phyloP scores from a whole-genome alignment of 768 basidiomycete species.

The Porpolomopsis calyptriformis region DNA sequence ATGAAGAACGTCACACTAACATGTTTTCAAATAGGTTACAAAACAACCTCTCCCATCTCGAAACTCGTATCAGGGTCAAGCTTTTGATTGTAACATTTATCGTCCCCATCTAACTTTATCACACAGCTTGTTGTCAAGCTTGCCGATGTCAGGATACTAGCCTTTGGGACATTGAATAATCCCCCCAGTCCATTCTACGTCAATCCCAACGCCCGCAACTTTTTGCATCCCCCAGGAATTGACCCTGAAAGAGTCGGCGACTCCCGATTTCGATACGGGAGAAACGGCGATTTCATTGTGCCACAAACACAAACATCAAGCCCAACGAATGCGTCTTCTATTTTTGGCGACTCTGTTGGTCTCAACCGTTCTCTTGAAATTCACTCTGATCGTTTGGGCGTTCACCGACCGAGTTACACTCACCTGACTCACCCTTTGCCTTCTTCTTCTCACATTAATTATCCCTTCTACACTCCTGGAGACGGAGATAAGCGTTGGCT shows the following conservation, averaged over 20 bases:
- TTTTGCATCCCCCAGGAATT: slow-evolving; percentile 64
- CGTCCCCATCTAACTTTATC: slow-evolving; percentile 7
- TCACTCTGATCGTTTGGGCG: too few species aligned
- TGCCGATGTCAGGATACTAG: slow-evolving; percentile 62
- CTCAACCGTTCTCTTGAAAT: too few species aligned
- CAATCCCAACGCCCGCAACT: slow-evolving; percentile 57
- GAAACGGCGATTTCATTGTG: neutral
- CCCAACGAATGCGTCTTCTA: neutral
- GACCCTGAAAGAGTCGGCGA: slow-evolving; percentile 18
- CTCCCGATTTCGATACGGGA: neutral
- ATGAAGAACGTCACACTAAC: neutral
- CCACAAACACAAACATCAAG: neutral
- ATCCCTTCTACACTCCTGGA: slow-evolving; percentile 66
- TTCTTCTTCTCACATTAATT: slow-evolving; percentile 41
- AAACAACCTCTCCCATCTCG: slow-evolving; percentile 55
- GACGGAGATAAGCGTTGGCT: slow-evolving; percentile 60
- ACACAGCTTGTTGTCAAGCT: slow-evolving; percentile 57
- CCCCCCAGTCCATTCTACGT: slow-evolving; percentile 46
- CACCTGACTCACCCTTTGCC: slow-evolving; percentile 50
- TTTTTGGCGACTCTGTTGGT: too few species aligned
- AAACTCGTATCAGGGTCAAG: slow-evolving; percentile 56
- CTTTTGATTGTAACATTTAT: slow-evolving; percentile 36
- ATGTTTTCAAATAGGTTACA: slow-evolving; percentile 37
- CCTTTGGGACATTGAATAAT: slow-evolving; percentile 52
- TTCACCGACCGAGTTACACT: slow-evolving; percentile 26